These are phyloP conservation scores for Hymenoscyphus infarciens DNA, from an alignment of 2,329 filamentous ascomycete species.

Conservation along the genomic window DNA sequence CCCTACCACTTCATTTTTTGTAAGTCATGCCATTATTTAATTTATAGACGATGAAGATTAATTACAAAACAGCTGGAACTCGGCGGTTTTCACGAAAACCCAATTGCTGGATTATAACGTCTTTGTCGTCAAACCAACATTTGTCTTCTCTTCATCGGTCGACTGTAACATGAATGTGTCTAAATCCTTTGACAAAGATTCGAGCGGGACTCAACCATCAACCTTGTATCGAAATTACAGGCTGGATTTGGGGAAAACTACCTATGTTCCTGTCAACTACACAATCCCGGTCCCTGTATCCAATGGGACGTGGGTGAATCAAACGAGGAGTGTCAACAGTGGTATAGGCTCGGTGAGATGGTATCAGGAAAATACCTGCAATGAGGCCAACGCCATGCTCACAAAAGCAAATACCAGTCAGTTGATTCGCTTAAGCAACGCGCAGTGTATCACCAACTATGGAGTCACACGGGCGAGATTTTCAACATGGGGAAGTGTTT, in stretches of 20 bases:
- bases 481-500: constrained; percentile 19
- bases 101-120: constrained; percentile 25
- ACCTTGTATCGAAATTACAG: background rate
- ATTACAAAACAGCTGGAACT: constrained; percentile 18
- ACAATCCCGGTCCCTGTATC: background rate
- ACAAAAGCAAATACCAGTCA: constrained; percentile 9
- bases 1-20: constrained; percentile 29
- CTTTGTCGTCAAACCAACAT: constrained; percentile 20
- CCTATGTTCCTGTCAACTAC: background rate
- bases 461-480: constrained; percentile 17
- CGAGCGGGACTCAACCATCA: background rate
- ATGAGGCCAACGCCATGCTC: constrained; percentile 10
- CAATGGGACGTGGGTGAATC: too few species aligned
- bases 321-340: too few species aligned
- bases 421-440: constrained; percentile 19
- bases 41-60: background rate
- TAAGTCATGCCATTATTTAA: constrained; percentile 15
- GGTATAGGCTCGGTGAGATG: background rate
- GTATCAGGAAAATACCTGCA: constrained; percentile 15
- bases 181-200: background rate
- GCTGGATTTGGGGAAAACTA: too few species aligned
- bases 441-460: constrained; percentile 25
- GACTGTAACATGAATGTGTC: constrained; percentile 15
- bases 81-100: constrained; percentile 23
- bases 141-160: constrained; percentile 13